Percentiles rank a stretch among this genome's conserved stretches.
These are phyloP conservation scores for Papiliotrema laurentii DNA, from an alignment of 1,284 basidiomycete genomes.

Conservation along the genomic window DNA sequence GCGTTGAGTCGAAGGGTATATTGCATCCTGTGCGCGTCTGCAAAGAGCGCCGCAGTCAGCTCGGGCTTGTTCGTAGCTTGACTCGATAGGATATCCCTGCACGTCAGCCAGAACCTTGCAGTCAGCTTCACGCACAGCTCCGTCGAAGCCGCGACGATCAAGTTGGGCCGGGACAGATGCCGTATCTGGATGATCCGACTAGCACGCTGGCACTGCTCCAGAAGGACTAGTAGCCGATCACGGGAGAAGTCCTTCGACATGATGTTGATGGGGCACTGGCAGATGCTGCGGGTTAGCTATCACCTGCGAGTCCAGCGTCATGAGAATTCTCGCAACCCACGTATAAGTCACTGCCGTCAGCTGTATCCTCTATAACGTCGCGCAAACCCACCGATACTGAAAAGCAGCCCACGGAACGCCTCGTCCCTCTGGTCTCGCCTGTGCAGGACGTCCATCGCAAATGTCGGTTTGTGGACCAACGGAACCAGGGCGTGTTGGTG, in stretches of 20 bases:
- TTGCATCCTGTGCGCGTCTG: conserved; percentile 18
- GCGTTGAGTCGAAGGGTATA: conserved; percentile 19
- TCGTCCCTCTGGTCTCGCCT: conserved; percentile 23
- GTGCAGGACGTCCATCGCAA: conserved; percentile 25
- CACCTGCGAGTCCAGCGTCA: too few relatives aligned
- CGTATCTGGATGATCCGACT: conserved; percentile 20
- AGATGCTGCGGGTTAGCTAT: conserved; percentile 12
- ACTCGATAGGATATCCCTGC: conserved; percentile 14
- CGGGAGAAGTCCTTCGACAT: conserved; percentile 18
- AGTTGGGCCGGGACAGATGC: conserved; percentile 11
- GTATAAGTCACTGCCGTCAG: conserved; percentile 20
- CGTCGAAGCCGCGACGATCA: conserved; percentile 15
- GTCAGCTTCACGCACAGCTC: conserved; percentile 13
- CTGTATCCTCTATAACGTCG: neutral
- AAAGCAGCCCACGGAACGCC: conserved; percentile 25
- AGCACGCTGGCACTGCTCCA: conserved; percentile 17
- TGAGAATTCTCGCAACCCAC: conserved; percentile 3
- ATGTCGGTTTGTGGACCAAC: conserved; percentile 29
- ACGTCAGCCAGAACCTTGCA: neutral
- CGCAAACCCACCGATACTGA: conserved; percentile 17
- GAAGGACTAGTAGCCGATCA: conserved; percentile 12
- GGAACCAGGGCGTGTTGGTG: conserved; percentile 31
- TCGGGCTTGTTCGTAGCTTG: conserved; percentile 16
- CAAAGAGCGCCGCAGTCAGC: conserved; percentile 12
- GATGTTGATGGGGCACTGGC: conserved; percentile 22